Percentiles rank a stretch among this genome's conserved stretches.
phyloP scores from a whole-genome alignment of 306 rosid genomes.

The Vachellia pachyceras region DNA sequence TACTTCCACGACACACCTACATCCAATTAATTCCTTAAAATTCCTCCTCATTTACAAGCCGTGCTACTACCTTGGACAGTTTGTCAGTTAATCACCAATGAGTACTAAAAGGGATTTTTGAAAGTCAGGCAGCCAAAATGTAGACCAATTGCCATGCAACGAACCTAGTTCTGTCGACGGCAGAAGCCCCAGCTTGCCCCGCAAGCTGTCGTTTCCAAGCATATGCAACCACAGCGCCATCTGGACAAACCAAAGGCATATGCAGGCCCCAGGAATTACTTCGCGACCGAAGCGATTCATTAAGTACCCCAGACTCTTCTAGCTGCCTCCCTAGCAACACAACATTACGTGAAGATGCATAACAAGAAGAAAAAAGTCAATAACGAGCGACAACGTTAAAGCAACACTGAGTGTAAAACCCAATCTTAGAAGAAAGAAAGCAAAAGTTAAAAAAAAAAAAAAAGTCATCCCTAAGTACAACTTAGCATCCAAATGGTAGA shows the following conservation, averaged over 20 bases:
- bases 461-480: neutral
- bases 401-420: too few species aligned
- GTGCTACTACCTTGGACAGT: neutral
- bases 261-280: constrained; percentile 93
- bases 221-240: constrained; percentile 91
- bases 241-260: constrained; percentile 97
- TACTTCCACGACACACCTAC: neutral
- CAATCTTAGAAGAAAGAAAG: constrained; percentile 20
- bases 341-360: neutral
- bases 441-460: too few species aligned
- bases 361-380: constrained; percentile 16
- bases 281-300: constrained; percentile 74
- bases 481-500: neutral
- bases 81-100: neutral
- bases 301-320: constrained; percentile 85
- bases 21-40: neutral
- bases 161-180: constrained; percentile 87
- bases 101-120: neutral
- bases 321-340: constrained; percentile 74
- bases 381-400: too few species aligned
- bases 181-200: constrained; percentile 94
- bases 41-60: neutral
- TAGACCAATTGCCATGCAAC: too few species aligned
- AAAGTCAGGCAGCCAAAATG: neutral
- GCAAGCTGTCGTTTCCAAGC: constrained; percentile 98